phyloP scores from a whole-genome alignment of 331 rosid genomes.

The Spiraea crenata region DNA sequence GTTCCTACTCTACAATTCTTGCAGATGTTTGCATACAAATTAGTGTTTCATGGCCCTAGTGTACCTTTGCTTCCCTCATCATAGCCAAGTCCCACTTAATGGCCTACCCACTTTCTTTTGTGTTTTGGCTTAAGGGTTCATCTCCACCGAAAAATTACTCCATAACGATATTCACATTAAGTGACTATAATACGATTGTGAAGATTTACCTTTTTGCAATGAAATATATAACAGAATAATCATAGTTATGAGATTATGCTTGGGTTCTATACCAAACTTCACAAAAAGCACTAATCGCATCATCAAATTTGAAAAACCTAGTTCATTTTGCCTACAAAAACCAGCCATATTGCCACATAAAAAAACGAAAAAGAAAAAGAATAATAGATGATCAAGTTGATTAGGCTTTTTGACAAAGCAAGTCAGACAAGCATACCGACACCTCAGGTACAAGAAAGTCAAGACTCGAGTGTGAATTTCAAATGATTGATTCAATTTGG shows the following conservation, averaged over 20 bases:
- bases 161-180: too few species aligned
- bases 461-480: neutral
- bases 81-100: neutral
- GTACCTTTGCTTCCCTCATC: neutral
- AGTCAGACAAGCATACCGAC: neutral
- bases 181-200: too few species aligned
- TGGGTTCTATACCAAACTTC: too few species aligned
- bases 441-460: neutral
- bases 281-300: too few species aligned
- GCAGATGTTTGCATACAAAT: neutral
- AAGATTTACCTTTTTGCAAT: too few species aligned
- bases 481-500: neutral
- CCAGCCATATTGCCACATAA: too few species aligned
- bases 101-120: neutral
- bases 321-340: too few species aligned
- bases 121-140: neutral
- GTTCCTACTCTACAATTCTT: neutral
- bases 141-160: too few species aligned
- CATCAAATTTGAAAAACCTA: too few species aligned
- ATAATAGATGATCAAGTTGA: neutral
- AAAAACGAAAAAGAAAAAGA: too few species aligned
- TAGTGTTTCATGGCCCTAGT: neutral
- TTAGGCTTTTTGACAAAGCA: neutral
- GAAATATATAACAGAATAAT: too few species aligned
- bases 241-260: too few species aligned